Base-by-base conservation (phyloP, 768 basidiomycete genomes). In the Lactifluus volemus region DNA sequence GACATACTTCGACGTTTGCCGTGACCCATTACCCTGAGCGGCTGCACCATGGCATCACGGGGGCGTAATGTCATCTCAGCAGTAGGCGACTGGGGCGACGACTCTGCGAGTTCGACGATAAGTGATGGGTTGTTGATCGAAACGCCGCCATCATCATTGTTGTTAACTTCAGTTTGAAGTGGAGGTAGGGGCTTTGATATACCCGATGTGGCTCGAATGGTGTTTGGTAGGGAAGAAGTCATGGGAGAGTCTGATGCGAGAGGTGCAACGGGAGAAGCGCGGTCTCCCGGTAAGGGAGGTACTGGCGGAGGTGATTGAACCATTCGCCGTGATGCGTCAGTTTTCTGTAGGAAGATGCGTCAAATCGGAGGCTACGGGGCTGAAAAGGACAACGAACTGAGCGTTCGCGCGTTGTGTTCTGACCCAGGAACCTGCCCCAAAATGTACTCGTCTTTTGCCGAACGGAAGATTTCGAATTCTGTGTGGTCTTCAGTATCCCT, bases 361-460 rank as follows among this genome's bases (percentile, higher is more conserved):
- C 48, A 63, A 41, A 53, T 56, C 51, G 53, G 36, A 54, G 58
- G 58, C 56, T 63, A 58, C 30, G 51, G 58, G 56, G 30, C 60
- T 8, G 25, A 48, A 53, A 64, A 38, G 38, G 38, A 71, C 79
- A 12, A 63, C 73, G 70, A 72, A 89, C 88, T 56, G 84, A 84
- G 72, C 86, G 82, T 70, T 89, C 87, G 52, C 87, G 79, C 34
- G 82, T 78, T 36, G 79, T 79, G 51, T 74, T 77, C 66, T 85
- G 81, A 4, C 88, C 88, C 42, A 86, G 73, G 84, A 92, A 86
- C 73, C 85, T 90, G 3, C 88, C 88, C 64, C 87, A 76, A 69
- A 92, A 84, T 49, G 87, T 87, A 67, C 81, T 87, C n/a, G 88
- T 89, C 71, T 89, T 92, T 41, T 83, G 80, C 63, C 88, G 75